Evolutionary conservation across 2,329 filamentous ascomycete genomes (phyloP).

Genomic region (Aspergillus neotritici): DNA sequence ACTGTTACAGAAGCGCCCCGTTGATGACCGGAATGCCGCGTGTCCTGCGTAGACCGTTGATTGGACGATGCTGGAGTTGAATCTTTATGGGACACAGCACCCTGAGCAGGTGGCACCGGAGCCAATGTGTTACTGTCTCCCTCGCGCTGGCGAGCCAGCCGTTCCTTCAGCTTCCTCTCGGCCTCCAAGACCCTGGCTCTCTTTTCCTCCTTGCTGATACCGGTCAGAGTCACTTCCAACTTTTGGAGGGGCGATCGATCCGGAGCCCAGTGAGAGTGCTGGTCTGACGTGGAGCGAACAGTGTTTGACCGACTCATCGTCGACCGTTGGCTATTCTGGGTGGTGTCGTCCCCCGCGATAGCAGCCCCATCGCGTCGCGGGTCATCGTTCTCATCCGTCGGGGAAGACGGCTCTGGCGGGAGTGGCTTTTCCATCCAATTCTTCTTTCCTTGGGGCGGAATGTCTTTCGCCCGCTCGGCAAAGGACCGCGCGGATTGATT

Average conservation of each 20-base stretch:
- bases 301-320: constrained; percentile 29
- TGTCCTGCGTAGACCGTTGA: constrained; percentile 7
- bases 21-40: constrained; percentile 14
- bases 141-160: constrained; percentile 26
- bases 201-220: constrained; percentile 94
- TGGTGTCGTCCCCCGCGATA: no score
- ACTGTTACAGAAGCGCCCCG: constrained; percentile 8
- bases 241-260: constrained; percentile 89
- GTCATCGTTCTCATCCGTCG: constrained; percentile 6
- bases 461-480: constrained; percentile 19
- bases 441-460: constrained; percentile 8
- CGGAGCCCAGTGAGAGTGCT: constrained; percentile 56
- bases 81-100: neutral
- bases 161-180: constrained; percentile 65
- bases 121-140: constrained; percentile 6
- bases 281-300: constrained; percentile 23
- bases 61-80: neutral
- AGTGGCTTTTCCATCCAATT: constrained; percentile 11
- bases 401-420: constrained; percentile 4
- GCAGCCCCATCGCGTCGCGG: neutral
- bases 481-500: constrained; percentile 19
- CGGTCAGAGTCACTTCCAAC: constrained; percentile 82
- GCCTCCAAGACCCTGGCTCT: constrained; percentile 77
- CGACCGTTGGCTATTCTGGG: constrained; percentile 13
- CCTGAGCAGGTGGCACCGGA: neutral